phyloP scores from a whole-genome alignment of 2,329 filamentous ascomycete species.

The Neonectria neomacrospora region DNA sequence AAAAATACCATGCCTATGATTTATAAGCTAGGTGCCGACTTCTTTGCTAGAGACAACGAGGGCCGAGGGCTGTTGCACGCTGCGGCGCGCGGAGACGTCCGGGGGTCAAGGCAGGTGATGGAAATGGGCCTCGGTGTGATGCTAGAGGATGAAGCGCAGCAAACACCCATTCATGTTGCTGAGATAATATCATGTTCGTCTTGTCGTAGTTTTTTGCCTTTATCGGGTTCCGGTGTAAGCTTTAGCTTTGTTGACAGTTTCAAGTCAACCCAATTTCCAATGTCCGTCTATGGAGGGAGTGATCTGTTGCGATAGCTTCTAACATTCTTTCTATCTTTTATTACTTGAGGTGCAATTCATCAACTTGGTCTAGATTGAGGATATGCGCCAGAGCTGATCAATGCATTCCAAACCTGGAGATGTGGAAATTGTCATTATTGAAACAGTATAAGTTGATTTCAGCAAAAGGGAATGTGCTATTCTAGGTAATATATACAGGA shows the following conservation, averaged over 20 bases:
- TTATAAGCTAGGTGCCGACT: conserved; percentile 42
- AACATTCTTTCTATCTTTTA: too few relatives aligned
- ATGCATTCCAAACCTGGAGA: too few relatives aligned
- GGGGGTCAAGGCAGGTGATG: conserved; percentile 42
- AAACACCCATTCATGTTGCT: conserved; percentile 50
- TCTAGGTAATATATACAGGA: background rate
- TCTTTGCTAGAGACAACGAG: conserved; percentile 37
- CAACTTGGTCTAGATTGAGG: too few relatives aligned
- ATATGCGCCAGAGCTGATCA: too few relatives aligned
- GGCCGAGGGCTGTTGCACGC: conserved; percentile 47
- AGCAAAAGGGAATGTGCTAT: background rate
- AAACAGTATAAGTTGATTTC: background rate
- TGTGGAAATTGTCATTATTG: background rate
- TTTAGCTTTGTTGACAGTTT: too few relatives aligned
- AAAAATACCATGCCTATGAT: conserved; percentile 25
- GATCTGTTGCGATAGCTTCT: too few relatives aligned
- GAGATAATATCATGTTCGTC: too few relatives aligned
- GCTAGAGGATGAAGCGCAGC: conserved; percentile 43
- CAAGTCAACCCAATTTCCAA: too few relatives aligned
- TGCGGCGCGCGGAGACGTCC: conserved; percentile 34
- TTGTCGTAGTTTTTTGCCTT: too few relatives aligned
- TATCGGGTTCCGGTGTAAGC: too few relatives aligned
- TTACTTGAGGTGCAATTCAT: too few relatives aligned
- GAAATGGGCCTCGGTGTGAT: conserved; percentile 45
- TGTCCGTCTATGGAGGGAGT: too few relatives aligned